phyloP scores from a whole-genome alignment of 805 yeast genomes.

The Candida chilensis region DNA sequence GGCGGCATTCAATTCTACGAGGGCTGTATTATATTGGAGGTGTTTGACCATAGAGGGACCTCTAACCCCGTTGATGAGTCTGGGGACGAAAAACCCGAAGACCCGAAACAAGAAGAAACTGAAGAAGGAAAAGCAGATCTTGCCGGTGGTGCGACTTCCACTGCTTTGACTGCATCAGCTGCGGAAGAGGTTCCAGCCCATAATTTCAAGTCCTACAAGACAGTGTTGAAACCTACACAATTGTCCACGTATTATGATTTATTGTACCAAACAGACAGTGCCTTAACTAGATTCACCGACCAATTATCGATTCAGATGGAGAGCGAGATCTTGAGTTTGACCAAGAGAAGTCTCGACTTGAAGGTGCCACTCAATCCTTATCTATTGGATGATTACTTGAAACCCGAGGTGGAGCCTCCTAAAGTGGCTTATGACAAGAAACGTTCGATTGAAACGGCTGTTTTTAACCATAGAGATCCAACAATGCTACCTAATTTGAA shows the following conservation, averaged over 20 bases:
- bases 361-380: slow-evolving; percentile 70
- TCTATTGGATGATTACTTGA: slow-evolving; percentile 30
- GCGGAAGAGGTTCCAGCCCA: slow-evolving; percentile 1
- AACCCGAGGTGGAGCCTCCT: slow-evolving; percentile 41
- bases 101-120: slow-evolving; percentile 1
- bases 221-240: slow-evolving; percentile 74
- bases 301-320: slow-evolving; percentile 74
- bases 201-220: slow-evolving; percentile 46
- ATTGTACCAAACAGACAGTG: slow-evolving; percentile 71
- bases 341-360: slow-evolving; percentile 70
- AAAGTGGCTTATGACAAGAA: too few species aligned
- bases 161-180: too few species aligned
- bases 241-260: slow-evolving; percentile 78
- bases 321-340: slow-evolving; percentile 72
- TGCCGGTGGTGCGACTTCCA: too few species aligned
- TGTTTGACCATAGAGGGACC: slow-evolving; percentile 73
- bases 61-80: slow-evolving; percentile 5
- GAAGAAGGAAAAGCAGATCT: too few species aligned
- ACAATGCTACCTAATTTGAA: slow-evolving; percentile 16
- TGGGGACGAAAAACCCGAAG: background rate
- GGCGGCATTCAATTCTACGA: slow-evolving; percentile 80
- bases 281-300: slow-evolving; percentile 71
- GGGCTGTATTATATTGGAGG: slow-evolving; percentile 79
- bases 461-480: slow-evolving; percentile 21
- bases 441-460: slow-evolving; percentile 19